phyloP scores from a whole-genome alignment of 129 eudicot genomes.

The Apium graveolens region DNA sequence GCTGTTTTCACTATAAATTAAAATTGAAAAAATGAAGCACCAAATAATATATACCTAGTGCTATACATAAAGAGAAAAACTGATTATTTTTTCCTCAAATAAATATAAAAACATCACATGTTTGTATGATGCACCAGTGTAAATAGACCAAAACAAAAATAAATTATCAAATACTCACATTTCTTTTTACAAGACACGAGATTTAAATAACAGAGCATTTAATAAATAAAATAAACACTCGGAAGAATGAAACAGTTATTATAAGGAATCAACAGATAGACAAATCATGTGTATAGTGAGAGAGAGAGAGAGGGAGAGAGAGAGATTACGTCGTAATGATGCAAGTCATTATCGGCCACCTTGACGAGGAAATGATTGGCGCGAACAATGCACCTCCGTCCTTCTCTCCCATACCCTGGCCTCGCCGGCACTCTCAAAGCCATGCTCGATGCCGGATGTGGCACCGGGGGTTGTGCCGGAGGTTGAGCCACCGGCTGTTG shows the following conservation, averaged over 20 bases:
- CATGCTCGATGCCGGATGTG: constrained; percentile 32
- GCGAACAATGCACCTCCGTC: constrained; percentile 31
- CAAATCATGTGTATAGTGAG: neutral
- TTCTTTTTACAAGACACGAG: no score
- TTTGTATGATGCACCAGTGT: no score
- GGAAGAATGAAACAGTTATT: neutral
- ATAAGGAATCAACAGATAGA: neutral
- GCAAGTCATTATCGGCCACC: constrained; percentile 41
- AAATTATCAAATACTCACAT: no score
- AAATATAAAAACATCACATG: no score
- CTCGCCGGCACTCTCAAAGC: constrained; percentile 35
- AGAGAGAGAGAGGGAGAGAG: neutral
- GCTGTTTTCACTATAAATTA: no score
- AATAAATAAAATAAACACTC: neutral
- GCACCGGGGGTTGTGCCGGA: constrained; percentile 23
- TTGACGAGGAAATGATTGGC: constrained; percentile 77
- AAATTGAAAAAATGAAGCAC: no score
- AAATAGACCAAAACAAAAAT: no score
- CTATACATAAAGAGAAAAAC: no score
- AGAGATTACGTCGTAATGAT: constrained; percentile 73
- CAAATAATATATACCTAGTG: no score
- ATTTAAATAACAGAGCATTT: neutral
- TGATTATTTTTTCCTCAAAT: no score
- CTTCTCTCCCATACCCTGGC: constrained; percentile 41
- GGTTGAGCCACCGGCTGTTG: constrained; percentile 14